Conservation (phyloP, 1,139 yeast genomes). For the Sugiyamaella novakii region DNA sequence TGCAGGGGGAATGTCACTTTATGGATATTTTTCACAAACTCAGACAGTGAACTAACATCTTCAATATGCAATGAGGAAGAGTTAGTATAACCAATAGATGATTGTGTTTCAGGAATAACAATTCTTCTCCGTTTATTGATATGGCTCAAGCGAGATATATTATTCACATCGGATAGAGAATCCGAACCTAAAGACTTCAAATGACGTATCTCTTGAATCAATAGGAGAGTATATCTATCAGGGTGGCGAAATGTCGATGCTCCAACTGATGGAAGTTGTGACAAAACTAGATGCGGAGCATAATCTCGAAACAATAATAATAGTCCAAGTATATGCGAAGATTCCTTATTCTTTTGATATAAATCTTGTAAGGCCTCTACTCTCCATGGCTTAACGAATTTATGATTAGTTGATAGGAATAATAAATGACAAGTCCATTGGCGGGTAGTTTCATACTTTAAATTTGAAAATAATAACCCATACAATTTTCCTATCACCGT, state of each 20-base stretch:
- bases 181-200: conserved; percentile 32
- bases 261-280: conserved; percentile 32
- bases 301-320: conserved; percentile 38
- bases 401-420: conserved; percentile 42
- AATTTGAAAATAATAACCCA: conserved; percentile 47
- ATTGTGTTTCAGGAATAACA: conserved; percentile 20
- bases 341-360: conserved; percentile 40
- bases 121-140: conserved; percentile 19
- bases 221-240: conserved; percentile 29
- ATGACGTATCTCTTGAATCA: conserved; percentile 23
- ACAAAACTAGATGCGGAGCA: conserved; percentile 36
- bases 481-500: conserved; percentile 37
- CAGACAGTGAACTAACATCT: conserved; percentile 27
- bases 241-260: conserved; percentile 39
- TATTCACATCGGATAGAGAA: conserved; percentile 17
- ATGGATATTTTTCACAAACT: conserved; percentile 32
- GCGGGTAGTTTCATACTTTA: conserved; percentile 51
- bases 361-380: conserved; percentile 43
- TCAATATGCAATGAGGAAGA: conserved; percentile 23
- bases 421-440: conserved; percentile 49
- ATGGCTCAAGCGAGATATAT: conserved; percentile 2
- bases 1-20: conserved; percentile 34
- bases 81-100: not conserved
- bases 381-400: conserved; percentile 45
- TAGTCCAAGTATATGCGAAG: conserved; percentile 41